A percentile compares a stretch with the other conserved stretches of the same genome.
These are phyloP conservation scores for Lentinula raphanica DNA, from an alignment of 768 basidiomycete genomes.

Conservation along the genomic window DNA sequence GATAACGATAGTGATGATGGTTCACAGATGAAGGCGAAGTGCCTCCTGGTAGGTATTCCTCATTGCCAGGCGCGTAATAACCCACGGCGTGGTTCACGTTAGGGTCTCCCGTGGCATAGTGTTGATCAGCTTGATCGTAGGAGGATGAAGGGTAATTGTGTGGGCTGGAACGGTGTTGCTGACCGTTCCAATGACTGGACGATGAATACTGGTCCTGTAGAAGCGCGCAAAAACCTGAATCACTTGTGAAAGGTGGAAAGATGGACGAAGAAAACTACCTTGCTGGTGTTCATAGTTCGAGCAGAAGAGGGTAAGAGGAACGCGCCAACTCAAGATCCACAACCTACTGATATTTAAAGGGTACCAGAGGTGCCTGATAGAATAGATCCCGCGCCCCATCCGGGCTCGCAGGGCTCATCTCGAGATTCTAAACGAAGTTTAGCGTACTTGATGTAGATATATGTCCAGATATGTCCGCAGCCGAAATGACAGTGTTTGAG, in stretches of 20 bases:
- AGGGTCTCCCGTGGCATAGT: constrained; percentile 13
- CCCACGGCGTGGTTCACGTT: background rate
- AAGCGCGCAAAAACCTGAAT: constrained; percentile 19
- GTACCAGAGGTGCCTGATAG: constrained; percentile 8
- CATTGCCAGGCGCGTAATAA: constrained; percentile 5
- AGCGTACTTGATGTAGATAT: constrained; percentile 1
- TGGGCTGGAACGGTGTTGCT: constrained; percentile 24
- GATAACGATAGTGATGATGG: constrained; percentile 6
- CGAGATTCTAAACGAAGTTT: constrained; percentile 2
- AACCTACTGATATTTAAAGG: constrained; percentile 8
- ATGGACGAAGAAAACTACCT: constrained; percentile 9
- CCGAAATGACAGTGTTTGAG: constrained; percentile 7
- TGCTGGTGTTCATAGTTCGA: constrained; percentile 22
- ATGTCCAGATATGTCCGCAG: constrained; percentile 6
- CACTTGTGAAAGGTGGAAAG: constrained; percentile 17
- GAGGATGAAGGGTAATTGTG: constrained; percentile 17
- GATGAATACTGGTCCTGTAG: constrained; percentile 27
- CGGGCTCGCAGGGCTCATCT: background rate
- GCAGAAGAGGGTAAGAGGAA: constrained; percentile 15
- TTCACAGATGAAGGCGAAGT: constrained; percentile 22
- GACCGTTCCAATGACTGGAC: constrained; percentile 31
- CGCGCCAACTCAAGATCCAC: constrained; percentile 20
- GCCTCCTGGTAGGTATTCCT: constrained; percentile 25
- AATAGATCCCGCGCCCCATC: constrained; percentile 3
- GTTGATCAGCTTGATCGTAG: constrained; percentile 19